Percentiles rank a stretch among this genome's conserved stretches.
Conservation (phyloP, 192 early-diverging fungal species). For the Coemansia asiatica region DNA sequence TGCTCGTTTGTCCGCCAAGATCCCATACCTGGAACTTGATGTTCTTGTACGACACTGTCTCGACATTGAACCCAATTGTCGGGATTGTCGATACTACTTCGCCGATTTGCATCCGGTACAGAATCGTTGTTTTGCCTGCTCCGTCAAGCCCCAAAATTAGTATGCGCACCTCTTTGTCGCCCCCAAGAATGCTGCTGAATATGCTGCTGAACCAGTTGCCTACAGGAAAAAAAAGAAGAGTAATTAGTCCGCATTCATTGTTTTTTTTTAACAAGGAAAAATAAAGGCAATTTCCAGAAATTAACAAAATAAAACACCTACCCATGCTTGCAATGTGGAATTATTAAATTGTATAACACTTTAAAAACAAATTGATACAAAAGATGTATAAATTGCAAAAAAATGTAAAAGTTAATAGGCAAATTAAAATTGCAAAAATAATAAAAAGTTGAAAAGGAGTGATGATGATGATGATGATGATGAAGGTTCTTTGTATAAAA, state of each 20-base stretch:
- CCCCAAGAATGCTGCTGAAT: constrained; percentile 69
- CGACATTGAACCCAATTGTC: constrained; percentile 86
- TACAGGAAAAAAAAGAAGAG: neutral
- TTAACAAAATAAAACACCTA: neutral
- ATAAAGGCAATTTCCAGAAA: neutral
- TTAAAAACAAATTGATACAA: too few relatives aligned
- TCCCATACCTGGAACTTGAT: constrained; percentile 99
- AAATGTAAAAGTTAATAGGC: too few relatives aligned
- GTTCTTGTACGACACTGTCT: constrained; percentile 95
- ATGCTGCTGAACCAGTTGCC: constrained; percentile 40
- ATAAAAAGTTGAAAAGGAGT: too few relatives aligned
- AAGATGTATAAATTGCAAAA: too few relatives aligned
- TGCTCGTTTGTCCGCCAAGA: constrained; percentile 86
- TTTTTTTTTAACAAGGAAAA: too few relatives aligned
- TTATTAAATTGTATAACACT: too few relatives aligned
- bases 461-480: too few relatives aligned
- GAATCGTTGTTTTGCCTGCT: constrained; percentile 96
- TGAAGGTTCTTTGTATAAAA: too few relatives aligned
- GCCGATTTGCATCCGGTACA: constrained; percentile 93
- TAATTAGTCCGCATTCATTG: neutral
- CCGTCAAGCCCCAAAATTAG: constrained; percentile 95
- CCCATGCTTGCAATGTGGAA: neutral
- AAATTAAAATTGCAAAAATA: too few relatives aligned
- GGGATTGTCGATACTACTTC: constrained; percentile 98
- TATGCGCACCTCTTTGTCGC: constrained; percentile 94